Percentiles rank a stretch among this genome's conserved stretches.
phyloP scores from a whole-genome alignment of 2,329 filamentous ascomycete genomes.

The Ophiocordyceps camponoti-floridani region DNA sequence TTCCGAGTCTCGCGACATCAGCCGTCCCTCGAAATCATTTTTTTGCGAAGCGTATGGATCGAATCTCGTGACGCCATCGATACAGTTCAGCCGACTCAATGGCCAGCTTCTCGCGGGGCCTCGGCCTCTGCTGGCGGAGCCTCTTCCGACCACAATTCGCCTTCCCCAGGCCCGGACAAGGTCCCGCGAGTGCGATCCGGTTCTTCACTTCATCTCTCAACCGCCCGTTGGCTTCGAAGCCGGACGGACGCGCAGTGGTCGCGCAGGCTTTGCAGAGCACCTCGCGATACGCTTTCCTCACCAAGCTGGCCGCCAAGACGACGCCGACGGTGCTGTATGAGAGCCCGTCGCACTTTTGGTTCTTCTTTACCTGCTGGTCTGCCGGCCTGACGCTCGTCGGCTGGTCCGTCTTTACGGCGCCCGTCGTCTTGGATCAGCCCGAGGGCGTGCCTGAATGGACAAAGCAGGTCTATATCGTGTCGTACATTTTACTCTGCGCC shows the following conservation, averaged over 20 bases:
- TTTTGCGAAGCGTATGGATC: too few species aligned
- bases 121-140: slow-evolving; percentile 10
- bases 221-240: slow-evolving; percentile 3
- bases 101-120: slow-evolving; percentile 14
- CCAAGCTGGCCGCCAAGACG: slow-evolving; percentile 36
- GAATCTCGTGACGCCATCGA: too few species aligned
- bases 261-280: slow-evolving; percentile 3
- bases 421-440: slow-evolving; percentile 17
- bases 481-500: slow-evolving; percentile 39
- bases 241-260: slow-evolving; percentile 3
- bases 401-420: slow-evolving; percentile 18
- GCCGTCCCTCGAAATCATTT: too few species aligned
- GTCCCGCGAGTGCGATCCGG: neutral
- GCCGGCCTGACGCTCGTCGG: slow-evolving; percentile 25
- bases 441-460: slow-evolving; percentile 37
- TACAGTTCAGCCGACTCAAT: slow-evolving; percentile 4
- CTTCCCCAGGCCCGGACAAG: neutral
- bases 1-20: too few species aligned
- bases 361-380: slow-evolving; percentile 40
- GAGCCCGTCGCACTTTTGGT: slow-evolving; percentile 44
- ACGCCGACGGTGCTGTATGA: slow-evolving; percentile 44
- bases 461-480: slow-evolving; percentile 33
- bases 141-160: slow-evolving; percentile 4
- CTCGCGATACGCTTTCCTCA: slow-evolving; percentile 27
- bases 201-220: neutral